Percentiles rank a stretch among this genome's conserved stretches.
Conservation (phyloP, 1,139 yeast species). For the Pneumocystis canis region DNA sequence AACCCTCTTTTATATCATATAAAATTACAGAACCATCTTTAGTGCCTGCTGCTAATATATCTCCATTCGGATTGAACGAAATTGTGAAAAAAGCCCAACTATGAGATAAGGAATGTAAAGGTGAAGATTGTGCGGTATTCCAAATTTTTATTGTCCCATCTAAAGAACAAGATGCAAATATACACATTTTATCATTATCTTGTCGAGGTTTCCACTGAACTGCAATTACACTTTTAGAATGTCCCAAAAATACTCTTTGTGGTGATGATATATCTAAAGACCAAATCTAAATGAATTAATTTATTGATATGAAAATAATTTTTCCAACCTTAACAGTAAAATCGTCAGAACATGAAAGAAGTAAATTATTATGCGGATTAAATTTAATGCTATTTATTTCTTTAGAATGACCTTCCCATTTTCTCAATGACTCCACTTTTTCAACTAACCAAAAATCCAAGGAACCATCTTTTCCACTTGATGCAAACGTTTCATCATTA, state of each 20-base stretch:
- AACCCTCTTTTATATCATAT: not conserved
- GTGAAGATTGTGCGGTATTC: slow-evolving; percentile 8
- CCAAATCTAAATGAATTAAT: slow-evolving; percentile 9
- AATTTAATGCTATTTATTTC: slow-evolving; percentile 45
- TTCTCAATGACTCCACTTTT: slow-evolving; percentile 41
- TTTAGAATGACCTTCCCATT: slow-evolving; percentile 53
- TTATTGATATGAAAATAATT: slow-evolving; percentile 4
- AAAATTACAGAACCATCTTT: slow-evolving; percentile 1
- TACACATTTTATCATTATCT: slow-evolving; percentile 4
- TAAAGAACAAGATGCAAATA: slow-evolving; percentile 9
- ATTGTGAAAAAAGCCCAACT: slow-evolving; percentile 2
- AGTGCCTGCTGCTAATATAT: slow-evolving; percentile 1
- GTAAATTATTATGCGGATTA: slow-evolving; percentile 35
- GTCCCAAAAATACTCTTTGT: slow-evolving; percentile 5
- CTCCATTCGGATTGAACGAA: slow-evolving; percentile 2
- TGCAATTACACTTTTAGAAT: slow-evolving; percentile 4
- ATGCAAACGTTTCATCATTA: slow-evolving; percentile 51
- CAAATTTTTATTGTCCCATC: slow-evolving; percentile 10
- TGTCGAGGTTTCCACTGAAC: slow-evolving; percentile 8
- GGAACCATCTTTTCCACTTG: slow-evolving; percentile 44
- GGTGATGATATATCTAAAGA: slow-evolving; percentile 8
- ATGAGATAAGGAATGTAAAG: slow-evolving; percentile 2
- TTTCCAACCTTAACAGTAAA: slow-evolving; percentile 4
- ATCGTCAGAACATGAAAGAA: slow-evolving; percentile 71
- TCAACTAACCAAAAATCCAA: slow-evolving; percentile 47